Conservation (phyloP, 352 stramenopile species). For the Pythium myriotylum region DNA sequence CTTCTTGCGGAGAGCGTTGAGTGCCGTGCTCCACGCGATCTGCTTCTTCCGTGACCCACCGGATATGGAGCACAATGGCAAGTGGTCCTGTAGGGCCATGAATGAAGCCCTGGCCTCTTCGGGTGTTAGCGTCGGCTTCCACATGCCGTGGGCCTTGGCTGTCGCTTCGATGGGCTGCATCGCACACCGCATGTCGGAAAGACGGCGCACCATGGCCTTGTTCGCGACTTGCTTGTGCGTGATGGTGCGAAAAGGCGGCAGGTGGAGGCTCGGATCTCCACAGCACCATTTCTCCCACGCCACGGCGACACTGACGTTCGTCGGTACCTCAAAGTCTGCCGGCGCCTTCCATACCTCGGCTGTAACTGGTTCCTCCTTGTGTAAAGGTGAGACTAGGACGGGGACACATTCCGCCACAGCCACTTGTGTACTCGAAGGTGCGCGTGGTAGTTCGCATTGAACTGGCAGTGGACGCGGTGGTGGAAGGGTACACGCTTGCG, state of each 20-base stretch:
- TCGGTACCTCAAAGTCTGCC: slow-evolving; percentile 24
- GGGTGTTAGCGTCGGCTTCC: slow-evolving; percentile 7
- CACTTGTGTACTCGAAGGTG: no score
- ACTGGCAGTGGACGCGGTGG: no score
- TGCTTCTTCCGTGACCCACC: slow-evolving; percentile 24
- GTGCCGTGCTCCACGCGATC: slow-evolving; percentile 26
- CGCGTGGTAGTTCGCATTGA: no score
- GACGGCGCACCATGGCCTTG: slow-evolving; percentile 12
- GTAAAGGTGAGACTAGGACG: neutral
- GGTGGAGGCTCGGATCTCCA: slow-evolving; percentile 9
- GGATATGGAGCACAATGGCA: slow-evolving; percentile 7
- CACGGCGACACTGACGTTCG: slow-evolving; percentile 22
- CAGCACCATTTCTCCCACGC: slow-evolving; percentile 32
- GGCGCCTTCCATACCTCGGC: neutral
- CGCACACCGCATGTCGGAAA: slow-evolving; percentile 26
- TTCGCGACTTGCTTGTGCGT: slow-evolving; percentile 12
- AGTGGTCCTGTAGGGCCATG: neutral
- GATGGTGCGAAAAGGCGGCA: slow-evolving; percentile 19
- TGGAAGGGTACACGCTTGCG: no score
- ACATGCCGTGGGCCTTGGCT: slow-evolving; percentile 14
- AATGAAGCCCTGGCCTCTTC: slow-evolving; percentile 11
- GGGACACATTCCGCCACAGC: no score
- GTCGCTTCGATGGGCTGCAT: slow-evolving; percentile 27
- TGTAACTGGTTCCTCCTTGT: neutral
- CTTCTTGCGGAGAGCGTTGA: slow-evolving; percentile 29